phyloP scores from a whole-genome alignment of 768 basidiomycete genomes.

The Antrodiella citrinella region DNA sequence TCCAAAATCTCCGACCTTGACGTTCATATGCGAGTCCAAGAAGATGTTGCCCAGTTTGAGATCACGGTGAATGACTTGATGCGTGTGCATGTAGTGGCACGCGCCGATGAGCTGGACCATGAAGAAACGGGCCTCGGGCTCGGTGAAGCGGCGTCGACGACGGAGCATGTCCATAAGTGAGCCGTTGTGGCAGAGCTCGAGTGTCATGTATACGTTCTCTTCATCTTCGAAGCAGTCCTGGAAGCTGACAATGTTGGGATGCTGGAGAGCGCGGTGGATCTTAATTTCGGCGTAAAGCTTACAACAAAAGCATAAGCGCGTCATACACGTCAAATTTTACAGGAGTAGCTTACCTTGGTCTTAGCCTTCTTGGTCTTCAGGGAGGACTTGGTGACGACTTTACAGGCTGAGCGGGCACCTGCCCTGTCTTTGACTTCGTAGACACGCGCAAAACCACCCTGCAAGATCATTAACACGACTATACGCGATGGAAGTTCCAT shows the following conservation, averaged over 20 bases:
- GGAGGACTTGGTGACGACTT: slow-evolving; percentile 89
- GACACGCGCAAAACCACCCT: slow-evolving; percentile 94
- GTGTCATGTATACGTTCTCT: slow-evolving; percentile 94
- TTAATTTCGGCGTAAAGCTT: slow-evolving; percentile 99
- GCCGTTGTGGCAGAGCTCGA: slow-evolving; percentile 87
- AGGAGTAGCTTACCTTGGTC: slow-evolving; percentile 64
- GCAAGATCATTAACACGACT: too few relatives aligned
- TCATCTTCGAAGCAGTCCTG: slow-evolving; percentile 93
- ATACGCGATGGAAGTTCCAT: neutral
- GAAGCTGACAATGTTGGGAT: slow-evolving; percentile 91
- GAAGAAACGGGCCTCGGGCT: slow-evolving; percentile 89
- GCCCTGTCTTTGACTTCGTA: slow-evolving; percentile 82
- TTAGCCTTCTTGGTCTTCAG: slow-evolving; percentile 95
- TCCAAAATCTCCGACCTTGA: slow-evolving; percentile 97
- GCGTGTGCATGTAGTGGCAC: slow-evolving; percentile 94
- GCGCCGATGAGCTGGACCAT: slow-evolving; percentile 93
- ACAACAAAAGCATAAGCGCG: neutral
- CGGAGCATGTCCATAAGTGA: slow-evolving; percentile 89
- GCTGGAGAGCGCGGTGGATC: slow-evolving; percentile 84
- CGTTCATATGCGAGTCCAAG: slow-evolving; percentile 84
- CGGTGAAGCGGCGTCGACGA: slow-evolving; percentile 77
- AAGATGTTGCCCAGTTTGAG: slow-evolving; percentile 95
- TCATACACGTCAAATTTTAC: neutral
- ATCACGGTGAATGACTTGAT: slow-evolving; percentile 96
- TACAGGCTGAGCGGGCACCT: slow-evolving; percentile 70